These are phyloP conservation scores for Thielaviopsis ethacetica DNA, from an alignment of 2,329 filamentous ascomycete species.

Conservation along the genomic window DNA sequence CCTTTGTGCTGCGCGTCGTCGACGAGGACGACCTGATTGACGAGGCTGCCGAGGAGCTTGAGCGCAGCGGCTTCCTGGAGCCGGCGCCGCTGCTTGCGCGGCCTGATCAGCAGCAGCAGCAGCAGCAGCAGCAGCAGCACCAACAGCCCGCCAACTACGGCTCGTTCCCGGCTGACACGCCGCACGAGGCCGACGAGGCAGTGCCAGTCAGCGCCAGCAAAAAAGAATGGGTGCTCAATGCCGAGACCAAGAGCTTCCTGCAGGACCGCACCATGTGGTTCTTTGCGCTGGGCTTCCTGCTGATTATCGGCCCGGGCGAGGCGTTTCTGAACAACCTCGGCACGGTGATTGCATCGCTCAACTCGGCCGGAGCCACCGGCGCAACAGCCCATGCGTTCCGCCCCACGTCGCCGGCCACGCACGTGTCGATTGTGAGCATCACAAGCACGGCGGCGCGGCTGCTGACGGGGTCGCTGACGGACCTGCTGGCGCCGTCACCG, in stretches of 20 bases:
- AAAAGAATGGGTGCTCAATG: constrained; percentile 81
- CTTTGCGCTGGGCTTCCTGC: constrained; percentile 76
- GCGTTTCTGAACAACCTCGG: constrained; percentile 96
- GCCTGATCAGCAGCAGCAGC: constrained; percentile 22
- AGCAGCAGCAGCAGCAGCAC: too few relatives aligned
- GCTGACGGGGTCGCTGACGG: constrained; percentile 76
- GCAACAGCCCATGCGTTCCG: not conserved
- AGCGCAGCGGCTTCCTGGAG: constrained; percentile 68
- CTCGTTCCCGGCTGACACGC: constrained; percentile 25
- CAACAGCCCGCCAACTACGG: constrained; percentile 47
- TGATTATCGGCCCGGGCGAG: constrained; percentile 89
- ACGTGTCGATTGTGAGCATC: constrained; percentile 82
- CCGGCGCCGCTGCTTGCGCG: constrained; percentile 47
- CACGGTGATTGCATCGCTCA: constrained; percentile 74
- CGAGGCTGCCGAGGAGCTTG: constrained; percentile 77
- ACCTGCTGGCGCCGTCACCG: constrained; percentile 60
- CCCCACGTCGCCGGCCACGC: constrained; percentile 56
- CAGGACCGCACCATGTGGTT: constrained; percentile 91
- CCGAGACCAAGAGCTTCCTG: constrained; percentile 73
- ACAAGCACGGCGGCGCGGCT: constrained; percentile 83
- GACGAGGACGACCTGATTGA: constrained; percentile 80
- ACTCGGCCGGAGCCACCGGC: constrained; percentile 16
- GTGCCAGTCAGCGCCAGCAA: not conserved
- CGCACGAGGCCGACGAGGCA: constrained; percentile 23
- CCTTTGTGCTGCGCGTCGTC: constrained; percentile 59